phyloP scores from a whole-genome alignment of 805 yeast genomes.

The Wickerhamomyces bisporus region DNA sequence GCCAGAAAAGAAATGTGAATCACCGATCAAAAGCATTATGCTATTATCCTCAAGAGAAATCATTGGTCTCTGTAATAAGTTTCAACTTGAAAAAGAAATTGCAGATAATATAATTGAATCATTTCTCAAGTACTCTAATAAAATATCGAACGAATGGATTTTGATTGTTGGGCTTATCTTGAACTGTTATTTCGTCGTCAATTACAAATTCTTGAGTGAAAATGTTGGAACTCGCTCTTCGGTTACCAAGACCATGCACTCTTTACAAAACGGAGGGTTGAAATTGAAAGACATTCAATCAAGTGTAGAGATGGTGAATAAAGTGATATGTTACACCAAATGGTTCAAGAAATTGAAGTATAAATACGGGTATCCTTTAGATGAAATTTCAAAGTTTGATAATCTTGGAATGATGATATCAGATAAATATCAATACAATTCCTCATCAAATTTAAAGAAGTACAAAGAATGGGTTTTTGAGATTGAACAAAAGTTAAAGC shows the following conservation, averaged over 20 bases:
- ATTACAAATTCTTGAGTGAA: conserved; percentile 38
- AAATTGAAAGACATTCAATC: conserved; percentile 43
- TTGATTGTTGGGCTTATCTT: conserved; percentile 62
- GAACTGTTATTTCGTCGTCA: conserved; percentile 51
- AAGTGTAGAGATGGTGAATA: conserved; percentile 50
- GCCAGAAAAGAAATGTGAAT: neutral
- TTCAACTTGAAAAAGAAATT: conserved; percentile 51
- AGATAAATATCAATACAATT: conserved; percentile 24
- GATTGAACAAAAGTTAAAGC: neutral
- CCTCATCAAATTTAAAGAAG: conserved; percentile 24
- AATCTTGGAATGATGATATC: conserved; percentile 33
- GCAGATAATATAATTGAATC: conserved; percentile 47
- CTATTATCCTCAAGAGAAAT: conserved; percentile 38
- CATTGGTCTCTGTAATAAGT: conserved; percentile 52
- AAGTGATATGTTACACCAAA: conserved; percentile 47
- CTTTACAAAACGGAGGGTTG: conserved; percentile 49
- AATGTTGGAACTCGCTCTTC: conserved; percentile 46
- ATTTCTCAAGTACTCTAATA: conserved; percentile 43
- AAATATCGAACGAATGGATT: conserved; percentile 62
- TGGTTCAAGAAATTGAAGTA: conserved; percentile 59
- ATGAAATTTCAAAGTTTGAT: conserved; percentile 18
- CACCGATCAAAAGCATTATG: conserved; percentile 25
- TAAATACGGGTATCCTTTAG: conserved; percentile 29
- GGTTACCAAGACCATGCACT: conserved; percentile 46
- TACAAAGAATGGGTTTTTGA: conserved; percentile 9